Conservation (phyloP, 1,284 basidiomycete genomes). For the Cystobasidium slooffiae region DNA sequence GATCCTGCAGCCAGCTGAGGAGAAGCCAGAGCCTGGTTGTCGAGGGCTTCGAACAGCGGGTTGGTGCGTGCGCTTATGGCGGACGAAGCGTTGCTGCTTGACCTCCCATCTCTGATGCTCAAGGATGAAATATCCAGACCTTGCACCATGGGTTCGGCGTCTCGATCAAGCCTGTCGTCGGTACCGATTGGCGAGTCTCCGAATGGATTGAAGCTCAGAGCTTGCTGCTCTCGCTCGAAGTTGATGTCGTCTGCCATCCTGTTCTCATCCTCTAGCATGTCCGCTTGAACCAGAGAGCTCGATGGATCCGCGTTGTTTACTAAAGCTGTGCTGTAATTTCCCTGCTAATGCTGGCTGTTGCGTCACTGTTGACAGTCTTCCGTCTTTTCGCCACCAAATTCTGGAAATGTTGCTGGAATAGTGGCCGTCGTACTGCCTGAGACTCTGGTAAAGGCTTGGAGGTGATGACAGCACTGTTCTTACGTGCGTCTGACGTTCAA, state of each 20-base stretch:
- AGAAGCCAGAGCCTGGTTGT: not conserved
- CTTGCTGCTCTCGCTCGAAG: slow-evolving; percentile 5
- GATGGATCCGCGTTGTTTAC: not conserved
- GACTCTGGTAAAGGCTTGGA: no score
- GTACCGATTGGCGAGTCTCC: slow-evolving; percentile 2
- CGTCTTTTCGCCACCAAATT: no score
- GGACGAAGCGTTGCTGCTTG: slow-evolving; percentile 18
- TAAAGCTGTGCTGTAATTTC: no score
- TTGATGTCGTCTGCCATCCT: slow-evolving; percentile 10
- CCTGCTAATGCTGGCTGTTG: not conserved
- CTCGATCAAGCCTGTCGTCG: not conserved
- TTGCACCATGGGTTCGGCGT: not conserved
- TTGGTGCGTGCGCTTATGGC: not conserved
- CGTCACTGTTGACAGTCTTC: not conserved
- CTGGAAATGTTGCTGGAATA: no score
- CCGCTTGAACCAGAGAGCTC: not conserved
- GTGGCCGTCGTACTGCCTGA: no score
- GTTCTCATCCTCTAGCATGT: slow-evolving; percentile 3
- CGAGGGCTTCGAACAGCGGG: slow-evolving; percentile 13
- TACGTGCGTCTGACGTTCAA: no score
- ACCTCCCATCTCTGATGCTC: not conserved
- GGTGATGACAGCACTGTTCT: no score
- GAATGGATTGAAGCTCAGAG: slow-evolving; percentile 33
- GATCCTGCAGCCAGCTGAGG: not conserved
- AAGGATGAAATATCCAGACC: not conserved